These are phyloP conservation scores for Niveomyces coronatus DNA, from an alignment of 2,329 filamentous ascomycete species.

Conservation along the genomic window DNA sequence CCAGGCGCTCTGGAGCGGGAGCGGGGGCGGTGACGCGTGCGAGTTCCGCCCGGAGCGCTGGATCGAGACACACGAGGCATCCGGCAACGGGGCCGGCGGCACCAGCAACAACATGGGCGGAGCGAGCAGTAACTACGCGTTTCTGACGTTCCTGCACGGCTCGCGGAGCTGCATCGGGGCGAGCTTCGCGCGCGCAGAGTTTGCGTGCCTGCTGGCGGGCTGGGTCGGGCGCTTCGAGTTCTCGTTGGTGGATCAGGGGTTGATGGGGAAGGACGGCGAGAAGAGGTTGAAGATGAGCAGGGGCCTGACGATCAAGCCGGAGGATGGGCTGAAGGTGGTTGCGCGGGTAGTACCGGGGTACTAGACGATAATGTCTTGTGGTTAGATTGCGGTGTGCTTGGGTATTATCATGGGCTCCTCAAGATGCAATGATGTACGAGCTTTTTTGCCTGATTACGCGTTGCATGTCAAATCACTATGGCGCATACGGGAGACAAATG, in stretches of 20 bases:
- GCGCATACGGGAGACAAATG: no score
- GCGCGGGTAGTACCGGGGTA: constrained; percentile 58
- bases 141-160: constrained; percentile 77
- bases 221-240: constrained; percentile 68
- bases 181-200: constrained; percentile 72
- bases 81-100: constrained; percentile 17
- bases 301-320: constrained; percentile 62
- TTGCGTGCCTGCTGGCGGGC: constrained; percentile 70
- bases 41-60: constrained; percentile 74
- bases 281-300: constrained; percentile 56
- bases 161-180: constrained; percentile 78
- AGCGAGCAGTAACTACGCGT: constrained; percentile 64
- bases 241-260: constrained; percentile 43
- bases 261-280: constrained; percentile 59
- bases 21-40: constrained; percentile 68
- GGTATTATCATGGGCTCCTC: no score
- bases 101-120: constrained; percentile 40
- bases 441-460: no score
- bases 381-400: no score
- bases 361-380: no score
- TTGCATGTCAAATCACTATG: no score
- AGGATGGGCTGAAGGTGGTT: constrained; percentile 59
- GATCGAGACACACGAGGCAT: constrained; percentile 41
- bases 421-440: no score
- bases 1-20: constrained; percentile 60